Conservation (phyloP, 1,284 basidiomycete genomes). For the Puccinia triticina region DNA sequence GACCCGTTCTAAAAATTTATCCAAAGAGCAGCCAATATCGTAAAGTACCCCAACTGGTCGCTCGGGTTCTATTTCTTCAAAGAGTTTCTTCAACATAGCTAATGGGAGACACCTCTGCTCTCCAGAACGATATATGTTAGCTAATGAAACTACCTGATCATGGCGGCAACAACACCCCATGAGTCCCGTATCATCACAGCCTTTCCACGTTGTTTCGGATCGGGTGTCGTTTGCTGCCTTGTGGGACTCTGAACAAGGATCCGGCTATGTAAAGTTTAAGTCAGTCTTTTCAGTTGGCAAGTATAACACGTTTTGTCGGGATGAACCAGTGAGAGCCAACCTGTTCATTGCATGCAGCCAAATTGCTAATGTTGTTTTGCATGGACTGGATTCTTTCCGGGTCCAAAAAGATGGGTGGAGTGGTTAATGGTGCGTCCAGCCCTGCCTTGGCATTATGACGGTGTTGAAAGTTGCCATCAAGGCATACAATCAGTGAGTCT, state of each 20-base stretch:
- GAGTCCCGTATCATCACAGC: slow-evolving; percentile 22
- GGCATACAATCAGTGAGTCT: background rate
- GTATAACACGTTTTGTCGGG: too few species aligned
- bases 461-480: slow-evolving; percentile 19
- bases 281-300: too few species aligned
- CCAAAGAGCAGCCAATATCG: slow-evolving; percentile 25
- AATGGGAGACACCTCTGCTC: slow-evolving; percentile 6
- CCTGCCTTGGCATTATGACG: background rate
- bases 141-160: background rate
- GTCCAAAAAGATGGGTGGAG: background rate
- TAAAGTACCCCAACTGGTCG: slow-evolving; percentile 20
- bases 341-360: background rate
- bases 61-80: background rate
- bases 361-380: background rate
- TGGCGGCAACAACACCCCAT: slow-evolving; percentile 31
- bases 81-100: background rate
- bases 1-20: background rate
- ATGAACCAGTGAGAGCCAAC: background rate
- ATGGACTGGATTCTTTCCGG: background rate
- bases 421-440: background rate
- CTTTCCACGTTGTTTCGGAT: background rate
- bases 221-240: slow-evolving; percentile 21
- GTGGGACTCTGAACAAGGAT: slow-evolving; percentile 6
- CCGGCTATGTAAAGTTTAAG: too few species aligned
- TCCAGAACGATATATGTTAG: slow-evolving; percentile 15